phyloP scores from a whole-genome alignment of 345 rosid genomes.

The Corchorus capsularis region DNA sequence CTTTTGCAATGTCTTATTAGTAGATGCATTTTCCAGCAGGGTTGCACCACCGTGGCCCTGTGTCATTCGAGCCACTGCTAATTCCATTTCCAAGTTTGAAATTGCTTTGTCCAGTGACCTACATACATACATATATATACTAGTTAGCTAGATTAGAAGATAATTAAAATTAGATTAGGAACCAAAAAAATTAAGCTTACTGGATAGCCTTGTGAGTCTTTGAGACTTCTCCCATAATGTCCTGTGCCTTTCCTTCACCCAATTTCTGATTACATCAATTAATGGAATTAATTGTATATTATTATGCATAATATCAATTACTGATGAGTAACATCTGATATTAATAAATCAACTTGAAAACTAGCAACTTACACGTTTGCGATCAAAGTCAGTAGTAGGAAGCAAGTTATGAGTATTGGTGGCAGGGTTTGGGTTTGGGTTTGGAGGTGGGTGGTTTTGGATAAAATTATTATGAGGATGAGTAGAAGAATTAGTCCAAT shows the following conservation, averaged over 20 bases:
- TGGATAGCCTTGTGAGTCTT: slow-evolving; percentile 71
- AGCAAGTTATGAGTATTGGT: slow-evolving; percentile 13
- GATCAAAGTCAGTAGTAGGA: slow-evolving; percentile 48
- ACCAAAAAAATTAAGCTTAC: slow-evolving; percentile 26
- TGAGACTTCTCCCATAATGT: slow-evolving; percentile 64
- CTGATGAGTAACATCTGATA: too few species aligned
- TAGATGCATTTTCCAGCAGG: slow-evolving; percentile 26
- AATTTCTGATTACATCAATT: slow-evolving; percentile 40
- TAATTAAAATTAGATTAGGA: neutral
- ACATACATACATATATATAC: neutral
- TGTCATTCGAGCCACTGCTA: slow-evolving; percentile 50
- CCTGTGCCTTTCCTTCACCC: slow-evolving; percentile 55
- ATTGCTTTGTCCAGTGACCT: slow-evolving; percentile 77
- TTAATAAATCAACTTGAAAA: neutral
- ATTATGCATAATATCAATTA: too few species aligned
- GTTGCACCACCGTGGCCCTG: too few species aligned
- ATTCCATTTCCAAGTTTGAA: slow-evolving; percentile 64
- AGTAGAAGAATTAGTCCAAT: slow-evolving; percentile 33
- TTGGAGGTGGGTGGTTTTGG: slow-evolving; percentile 28
- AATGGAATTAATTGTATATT: too few species aligned
- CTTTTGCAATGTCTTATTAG: slow-evolving; percentile 55
- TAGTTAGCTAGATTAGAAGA: neutral
- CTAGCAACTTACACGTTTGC: slow-evolving; percentile 66
- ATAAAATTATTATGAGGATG: slow-evolving; percentile 14
- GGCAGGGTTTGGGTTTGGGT: slow-evolving; percentile 26